phyloP scores from a whole-genome alignment of 805 yeast genomes.

The Kodamaea lidongshanica region DNA sequence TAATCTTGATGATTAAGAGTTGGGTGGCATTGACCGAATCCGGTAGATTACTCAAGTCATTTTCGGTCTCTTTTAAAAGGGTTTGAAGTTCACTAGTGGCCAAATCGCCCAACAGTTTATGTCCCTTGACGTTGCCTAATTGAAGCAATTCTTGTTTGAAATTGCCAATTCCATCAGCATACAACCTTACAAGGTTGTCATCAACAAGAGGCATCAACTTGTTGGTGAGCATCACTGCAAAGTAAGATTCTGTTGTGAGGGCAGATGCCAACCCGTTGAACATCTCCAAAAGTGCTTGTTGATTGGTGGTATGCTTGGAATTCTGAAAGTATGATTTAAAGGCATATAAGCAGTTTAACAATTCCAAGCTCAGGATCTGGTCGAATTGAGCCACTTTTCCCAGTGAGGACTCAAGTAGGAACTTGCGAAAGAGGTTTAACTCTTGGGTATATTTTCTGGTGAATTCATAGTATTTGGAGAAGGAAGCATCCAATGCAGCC shows the following conservation, averaged over 20 bases:
- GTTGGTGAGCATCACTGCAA: constrained; percentile 16
- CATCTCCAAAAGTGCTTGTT: constrained; percentile 12
- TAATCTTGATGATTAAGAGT: constrained; percentile 17
- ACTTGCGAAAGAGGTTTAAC: constrained; percentile 16
- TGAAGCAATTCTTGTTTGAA: constrained; percentile 17
- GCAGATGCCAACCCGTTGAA: constrained; percentile 15
- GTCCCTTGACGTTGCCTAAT: constrained; percentile 19
- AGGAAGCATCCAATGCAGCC: constrained; percentile 1
- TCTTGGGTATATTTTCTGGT: constrained; percentile 16
- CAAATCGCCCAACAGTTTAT: constrained; percentile 13
- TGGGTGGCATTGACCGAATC: too few relatives aligned
- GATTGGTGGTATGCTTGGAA: constrained; percentile 14
- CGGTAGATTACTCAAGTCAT: neutral
- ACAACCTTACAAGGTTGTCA: constrained; percentile 10
- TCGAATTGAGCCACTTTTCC: constrained; percentile 16
- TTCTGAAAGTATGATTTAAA: constrained; percentile 18
- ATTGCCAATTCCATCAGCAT: constrained; percentile 15
- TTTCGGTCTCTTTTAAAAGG: neutral
- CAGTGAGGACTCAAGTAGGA: constrained; percentile 17
- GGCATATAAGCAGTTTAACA: constrained; percentile 22
- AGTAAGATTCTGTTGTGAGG: constrained; percentile 11
- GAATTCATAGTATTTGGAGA: constrained; percentile 12
- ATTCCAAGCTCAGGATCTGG: constrained; percentile 21
- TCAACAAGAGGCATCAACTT: constrained; percentile 14
- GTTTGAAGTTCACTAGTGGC: neutral